Conservation (phyloP, 2,329 filamentous ascomycete species). For the Neurospora sp. region DNA sequence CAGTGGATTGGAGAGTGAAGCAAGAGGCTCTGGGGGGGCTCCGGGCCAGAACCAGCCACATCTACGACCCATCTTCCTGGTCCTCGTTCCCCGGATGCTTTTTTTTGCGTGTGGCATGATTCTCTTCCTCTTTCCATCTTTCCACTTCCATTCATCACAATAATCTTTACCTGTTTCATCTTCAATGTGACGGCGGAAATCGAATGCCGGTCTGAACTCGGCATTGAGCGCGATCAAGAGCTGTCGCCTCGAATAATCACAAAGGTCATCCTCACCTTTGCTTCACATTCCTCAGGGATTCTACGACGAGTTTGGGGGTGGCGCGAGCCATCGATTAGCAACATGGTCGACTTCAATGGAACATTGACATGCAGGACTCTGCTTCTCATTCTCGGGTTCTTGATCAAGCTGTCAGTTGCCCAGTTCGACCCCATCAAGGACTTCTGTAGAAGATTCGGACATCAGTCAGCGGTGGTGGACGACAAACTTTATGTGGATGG, state of each 20-base stretch:
- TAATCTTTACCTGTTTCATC: background rate
- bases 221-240: background rate
- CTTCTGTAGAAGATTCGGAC: conserved; percentile 11
- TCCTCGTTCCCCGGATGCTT: background rate
- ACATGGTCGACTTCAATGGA: background rate
- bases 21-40: background rate
- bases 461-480: conserved; percentile 12
- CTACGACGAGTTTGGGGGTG: background rate
- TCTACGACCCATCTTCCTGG: background rate
- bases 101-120: background rate
- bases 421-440: conserved; percentile 11
- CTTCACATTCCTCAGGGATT: background rate
- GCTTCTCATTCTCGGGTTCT: background rate
- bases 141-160: background rate
- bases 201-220: background rate
- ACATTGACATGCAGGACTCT: background rate
- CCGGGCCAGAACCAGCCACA: background rate
- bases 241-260: no score
- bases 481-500: conserved; percentile 11
- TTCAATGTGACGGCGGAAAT: background rate
- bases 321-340: background rate
- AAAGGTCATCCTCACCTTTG: background rate
- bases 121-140: background rate
- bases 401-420: background rate
- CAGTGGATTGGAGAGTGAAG: background rate